These are phyloP conservation scores for Pseudoneurospora amorphoporcata DNA, from an alignment of 495 filamentous ascomycete species.

Conservation along the genomic window DNA sequence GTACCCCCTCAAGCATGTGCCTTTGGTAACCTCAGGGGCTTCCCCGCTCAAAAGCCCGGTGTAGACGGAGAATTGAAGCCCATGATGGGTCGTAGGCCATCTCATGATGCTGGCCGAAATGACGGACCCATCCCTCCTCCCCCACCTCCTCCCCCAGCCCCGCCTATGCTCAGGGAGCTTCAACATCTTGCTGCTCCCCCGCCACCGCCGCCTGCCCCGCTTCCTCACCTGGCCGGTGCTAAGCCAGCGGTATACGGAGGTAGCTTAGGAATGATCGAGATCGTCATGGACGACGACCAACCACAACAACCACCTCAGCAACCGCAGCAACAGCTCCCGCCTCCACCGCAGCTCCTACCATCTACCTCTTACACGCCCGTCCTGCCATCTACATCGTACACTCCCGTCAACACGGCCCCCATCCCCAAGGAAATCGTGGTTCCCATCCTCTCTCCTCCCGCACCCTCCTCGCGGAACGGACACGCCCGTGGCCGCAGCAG, in stretches of 20 bases:
- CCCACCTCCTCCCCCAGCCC: slow-evolving; percentile 37
- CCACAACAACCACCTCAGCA: slow-evolving; percentile 9
- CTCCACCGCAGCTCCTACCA: slow-evolving; percentile 13
- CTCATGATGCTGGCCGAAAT: slow-evolving; percentile 33
- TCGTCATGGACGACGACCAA: slow-evolving; percentile 59
- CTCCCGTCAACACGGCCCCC: slow-evolving; percentile 10
- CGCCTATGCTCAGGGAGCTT: slow-evolving; percentile 68
- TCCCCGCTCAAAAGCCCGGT: slow-evolving; percentile 33
- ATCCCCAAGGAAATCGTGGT: slow-evolving; percentile 5
- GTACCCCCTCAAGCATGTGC: slow-evolving; percentile 21
- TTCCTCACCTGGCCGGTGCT: slow-evolving; percentile 20
- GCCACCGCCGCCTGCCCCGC: slow-evolving; percentile 56
- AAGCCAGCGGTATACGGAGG: slow-evolving; percentile 28
- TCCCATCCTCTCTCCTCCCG: slow-evolving; percentile 25
- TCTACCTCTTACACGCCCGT: neutral
- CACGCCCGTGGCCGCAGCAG: slow-evolving; percentile 59
- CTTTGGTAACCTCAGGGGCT: slow-evolving; percentile 44
- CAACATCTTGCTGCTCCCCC: slow-evolving; percentile 66
- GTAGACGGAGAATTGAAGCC: slow-evolving; percentile 15
- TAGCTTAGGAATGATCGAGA: slow-evolving; percentile 58
- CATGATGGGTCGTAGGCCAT: slow-evolving; percentile 34
- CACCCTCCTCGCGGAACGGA: slow-evolving; percentile 32
- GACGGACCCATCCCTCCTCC: slow-evolving; percentile 29
- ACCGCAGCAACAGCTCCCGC: slow-evolving; percentile 1
- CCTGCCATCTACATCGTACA: neutral